A percentile compares a stretch with the other conserved stretches of the same genome.
Evolutionary conservation across 1,284 basidiomycete species (phyloP).

Genomic region (Neolentinus lepideus): DNA sequence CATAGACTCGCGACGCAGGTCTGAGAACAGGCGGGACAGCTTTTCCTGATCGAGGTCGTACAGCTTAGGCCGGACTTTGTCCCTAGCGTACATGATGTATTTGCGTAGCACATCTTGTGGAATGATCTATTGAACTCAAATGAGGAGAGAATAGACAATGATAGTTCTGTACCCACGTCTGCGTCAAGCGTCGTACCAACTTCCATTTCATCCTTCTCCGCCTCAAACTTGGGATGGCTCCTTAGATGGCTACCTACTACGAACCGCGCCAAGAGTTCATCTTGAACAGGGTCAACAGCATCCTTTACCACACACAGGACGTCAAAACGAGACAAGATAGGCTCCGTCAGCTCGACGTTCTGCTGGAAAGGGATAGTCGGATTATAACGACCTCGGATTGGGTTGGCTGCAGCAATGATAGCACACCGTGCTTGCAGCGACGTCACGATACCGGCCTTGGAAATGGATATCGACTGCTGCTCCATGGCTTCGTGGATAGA

Average conservation of each 20-base stretch:
- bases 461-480: constrained; percentile 99
- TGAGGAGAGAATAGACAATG: constrained; percentile 5
- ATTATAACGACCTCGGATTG: constrained; percentile 92
- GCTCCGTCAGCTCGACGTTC: constrained; percentile 98
- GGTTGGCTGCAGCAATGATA: constrained; percentile 97
- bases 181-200: constrained; percentile 87
- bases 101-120: constrained; percentile 96
- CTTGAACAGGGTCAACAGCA: constrained; percentile 92
- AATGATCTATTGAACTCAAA: constrained; percentile 63
- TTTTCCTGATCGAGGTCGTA: constrained; percentile 97
- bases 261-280: constrained; percentile 94
- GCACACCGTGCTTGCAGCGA: constrained; percentile 96
- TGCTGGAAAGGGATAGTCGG: constrained; percentile 98
- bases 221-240: constrained; percentile 90
- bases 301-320: constrained; percentile 98
- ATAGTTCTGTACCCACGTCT: constrained; percentile 58
- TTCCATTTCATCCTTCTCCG: constrained; percentile 80
- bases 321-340: constrained; percentile 98
- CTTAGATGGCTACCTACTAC: constrained; percentile 95
- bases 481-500: constrained; percentile 99
- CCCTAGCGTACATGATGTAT: constrained; percentile 98
- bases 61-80: constrained; percentile 88
- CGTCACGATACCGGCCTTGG: constrained; percentile 98
- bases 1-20: constrained; percentile 91
- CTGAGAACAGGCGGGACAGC: constrained; percentile 90